Evolutionary conservation across 768 basidiomycete species (phyloP), one percentile per base, ranked within the genome.

Genomic region (Cubamyces sp.): DNA sequence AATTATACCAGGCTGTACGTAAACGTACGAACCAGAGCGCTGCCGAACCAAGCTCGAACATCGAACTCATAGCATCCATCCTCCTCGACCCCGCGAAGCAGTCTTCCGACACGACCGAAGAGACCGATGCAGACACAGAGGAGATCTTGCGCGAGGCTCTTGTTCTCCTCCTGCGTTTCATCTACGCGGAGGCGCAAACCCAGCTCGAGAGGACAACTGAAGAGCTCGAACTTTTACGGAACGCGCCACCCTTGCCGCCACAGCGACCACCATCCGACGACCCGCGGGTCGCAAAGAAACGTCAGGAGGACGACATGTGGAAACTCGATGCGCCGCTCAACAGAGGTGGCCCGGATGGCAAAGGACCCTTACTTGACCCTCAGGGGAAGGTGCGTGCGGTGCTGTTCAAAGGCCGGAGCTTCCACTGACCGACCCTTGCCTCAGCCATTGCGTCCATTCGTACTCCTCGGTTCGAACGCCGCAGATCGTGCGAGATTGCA

Each of bases 401-500:
- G 25, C 34, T 34, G 34, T 60, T 25, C 25, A 40, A 15, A 19
- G 26, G 14, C 26, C 26, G 48, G 5, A 3, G 48, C 48, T 16
- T 1, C 39, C 30, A 40, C 15, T 58, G 39, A 60, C 51, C 48
- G 14, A 39, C 16, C 3, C 16, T 5, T 7, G 5, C 2, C 37
- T 3, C 19, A 97, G 92, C 92, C 94, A 15, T 78, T 97, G 57
- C 85, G 90, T 39, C 94, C 96, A 16, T 98, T 99, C 74, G 96
- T 92, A 0, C 94, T 99, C 61, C 79, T 98, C 15, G 93, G 96
- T 0, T 84, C 90, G 3, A 81, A 83, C 34, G 76, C 81, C 45
- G 73, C 80, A 19, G 83, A 96, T 67, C 87, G 96, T 60, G 81
- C 87, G 43, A 83, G 87, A 25, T 71, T 97, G 6, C 88, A 88